These are phyloP conservation scores for Sporothrix pseudoabietina DNA, from an alignment of 2,329 filamentous ascomycete species.

Conservation along the genomic window DNA sequence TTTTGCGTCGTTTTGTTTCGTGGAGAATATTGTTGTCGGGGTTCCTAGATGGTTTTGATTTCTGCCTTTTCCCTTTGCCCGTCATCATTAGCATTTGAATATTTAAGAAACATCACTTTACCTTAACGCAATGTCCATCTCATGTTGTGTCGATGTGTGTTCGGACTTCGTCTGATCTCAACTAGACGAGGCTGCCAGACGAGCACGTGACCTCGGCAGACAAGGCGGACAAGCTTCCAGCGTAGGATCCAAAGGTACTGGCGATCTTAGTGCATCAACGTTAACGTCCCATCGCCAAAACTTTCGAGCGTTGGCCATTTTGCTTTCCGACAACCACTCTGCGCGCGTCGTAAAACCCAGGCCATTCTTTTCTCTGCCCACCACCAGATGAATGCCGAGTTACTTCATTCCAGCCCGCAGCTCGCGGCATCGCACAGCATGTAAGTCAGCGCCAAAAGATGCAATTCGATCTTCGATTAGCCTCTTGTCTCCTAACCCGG, in stretches of 20 bases:
- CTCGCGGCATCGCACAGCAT: conserved; percentile 58
- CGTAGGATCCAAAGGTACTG: conserved; percentile 4
- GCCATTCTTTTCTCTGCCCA: background rate
- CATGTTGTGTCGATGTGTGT: background rate
- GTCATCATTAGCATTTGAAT: conserved; percentile 12
- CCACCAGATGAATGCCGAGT: conserved; percentile 42
- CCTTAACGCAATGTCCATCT: background rate
- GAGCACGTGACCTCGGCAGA: conserved; percentile 10
- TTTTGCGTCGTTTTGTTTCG: background rate
- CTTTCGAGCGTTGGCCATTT: background rate
- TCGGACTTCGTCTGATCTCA: background rate
- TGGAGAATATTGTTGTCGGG: background rate
- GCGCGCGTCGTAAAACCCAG: background rate
- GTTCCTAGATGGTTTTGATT: background rate
- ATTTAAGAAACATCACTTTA: background rate
- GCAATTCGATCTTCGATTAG: too few species aligned
- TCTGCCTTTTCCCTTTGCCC: background rate
- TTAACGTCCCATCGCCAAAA: background rate
- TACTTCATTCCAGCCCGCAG: conserved; percentile 53
- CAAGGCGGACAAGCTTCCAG: background rate
- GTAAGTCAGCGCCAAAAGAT: conserved; percentile 38
- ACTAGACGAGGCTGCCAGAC: background rate
- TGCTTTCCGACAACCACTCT: background rate
- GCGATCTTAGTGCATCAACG: background rate
- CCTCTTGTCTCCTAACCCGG: too few species aligned